Base-by-base conservation (phyloP, 306 rosid species). In the Trifolium repens region DNA sequence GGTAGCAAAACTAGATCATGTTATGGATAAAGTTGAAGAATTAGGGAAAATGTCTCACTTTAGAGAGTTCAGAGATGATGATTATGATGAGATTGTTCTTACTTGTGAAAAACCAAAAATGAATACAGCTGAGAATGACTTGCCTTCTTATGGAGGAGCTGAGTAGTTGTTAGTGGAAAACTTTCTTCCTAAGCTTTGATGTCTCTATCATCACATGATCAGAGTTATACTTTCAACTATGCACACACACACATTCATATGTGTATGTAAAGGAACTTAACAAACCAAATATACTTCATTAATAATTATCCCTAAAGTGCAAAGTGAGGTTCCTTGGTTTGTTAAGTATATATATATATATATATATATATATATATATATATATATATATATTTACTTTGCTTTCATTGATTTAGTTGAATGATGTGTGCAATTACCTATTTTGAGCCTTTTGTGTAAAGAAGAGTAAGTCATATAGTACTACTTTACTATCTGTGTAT, bases 1-100 rank as follows among this genome's bases (percentile, higher is more conserved):
- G 49, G 98, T 89, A 53, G 98, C 98, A 24, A 91, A 89, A 84
- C 89, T 93, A 5, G 98, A 89, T 37, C 55, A 47, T 73, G 87
- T 93, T 19, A 86, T 93, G n/a, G 88, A 82, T 59, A 89, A 89
- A 82, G 91, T 93, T 16, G 93, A 91, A 37, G 84, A 85, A 49
- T 40, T 93, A 80, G 97, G 92, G 2, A 83, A 75, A 66, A 47
- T 83, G 80, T 91, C 91, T 8, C 84, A 83, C 73, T 93, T 85
- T 77, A 88, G 84, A 75, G 91, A 91, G 85, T 87, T 74, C 76
- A 71, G 74, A 17, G 76, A 79, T 73, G 84, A 65, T 64, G 74
- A 81, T 71, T 87, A 82, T 30, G 88, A 84, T 47, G 77, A 87
- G 42, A 67, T 90, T 73, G 85, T 70, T 82, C 85, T 89, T 8